These are phyloP conservation scores for Cucurbita moschata DNA, from an alignment of 306 rosid species.

Conservation along the genomic window DNA sequence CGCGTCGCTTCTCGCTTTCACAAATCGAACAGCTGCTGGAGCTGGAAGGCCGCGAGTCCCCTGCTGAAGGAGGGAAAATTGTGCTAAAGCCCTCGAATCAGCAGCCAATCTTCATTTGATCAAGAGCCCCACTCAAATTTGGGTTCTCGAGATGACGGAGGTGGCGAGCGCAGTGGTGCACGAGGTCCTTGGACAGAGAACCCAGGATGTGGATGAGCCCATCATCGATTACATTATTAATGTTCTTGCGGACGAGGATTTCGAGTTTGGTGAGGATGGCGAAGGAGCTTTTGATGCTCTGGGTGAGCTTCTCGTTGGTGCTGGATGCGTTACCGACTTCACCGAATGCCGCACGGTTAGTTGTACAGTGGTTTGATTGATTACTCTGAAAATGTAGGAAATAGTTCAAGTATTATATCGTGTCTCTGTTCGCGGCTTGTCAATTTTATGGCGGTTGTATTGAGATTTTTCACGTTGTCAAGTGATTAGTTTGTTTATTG, in stretches of 20 bases:
- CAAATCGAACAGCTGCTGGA: neutral
- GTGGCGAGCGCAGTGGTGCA: conserved; percentile 86
- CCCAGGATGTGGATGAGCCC: conserved; percentile 71
- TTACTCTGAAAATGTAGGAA: neutral
- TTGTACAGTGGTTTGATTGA: neutral
- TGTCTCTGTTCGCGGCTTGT: too few species aligned
- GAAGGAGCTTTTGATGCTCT: conserved; percentile 80
- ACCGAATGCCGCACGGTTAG: conserved; percentile 74
- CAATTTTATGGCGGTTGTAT: too few species aligned
- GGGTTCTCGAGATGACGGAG: conserved; percentile 46
- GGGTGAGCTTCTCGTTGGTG: conserved; percentile 81
- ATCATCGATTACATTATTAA: conserved; percentile 76
- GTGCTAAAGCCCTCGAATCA: neutral
- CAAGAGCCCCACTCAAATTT: neutral
- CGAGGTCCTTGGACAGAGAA: conserved; percentile 58
- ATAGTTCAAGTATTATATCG: neutral
- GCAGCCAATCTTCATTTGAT: neutral
- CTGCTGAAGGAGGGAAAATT: neutral
- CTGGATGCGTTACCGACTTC: conserved; percentile 61
- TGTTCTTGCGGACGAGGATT: conserved; percentile 96
- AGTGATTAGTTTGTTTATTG: neutral
- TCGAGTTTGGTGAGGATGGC: conserved; percentile 83
- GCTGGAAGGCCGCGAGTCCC: neutral
- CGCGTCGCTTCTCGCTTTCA: neutral
- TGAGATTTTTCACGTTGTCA: neutral